Base-by-base conservation (phyloP, 495 filamentous ascomycete genomes). In the Apodospora peruviana region DNA sequence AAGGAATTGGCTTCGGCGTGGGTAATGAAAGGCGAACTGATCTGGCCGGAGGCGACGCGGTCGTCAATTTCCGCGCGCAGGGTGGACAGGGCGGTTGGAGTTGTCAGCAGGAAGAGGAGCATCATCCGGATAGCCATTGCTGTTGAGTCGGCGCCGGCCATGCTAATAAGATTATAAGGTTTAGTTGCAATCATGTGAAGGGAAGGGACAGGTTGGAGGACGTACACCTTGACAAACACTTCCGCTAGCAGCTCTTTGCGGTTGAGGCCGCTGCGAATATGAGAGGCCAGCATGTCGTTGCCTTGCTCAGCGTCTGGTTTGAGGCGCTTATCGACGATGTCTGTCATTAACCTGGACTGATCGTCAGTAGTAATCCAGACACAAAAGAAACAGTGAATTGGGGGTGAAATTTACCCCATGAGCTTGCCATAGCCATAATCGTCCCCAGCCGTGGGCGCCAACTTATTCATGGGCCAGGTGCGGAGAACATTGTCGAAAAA, bases 91-190 rank as follows among this genome's bases (percentile, higher is more conserved):
- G 71, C 65, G 0, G 43, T 34, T 0, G 70, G 67, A 38, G 74
- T 67, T 7, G 62, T 65, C 5, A 84, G 56, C 21, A 86, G 59
- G 49, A 76, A 74, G 19, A 73, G 55, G 40, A 86, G 60, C 27
- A 79, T 66, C 2, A 72, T 73, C 36, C 73, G 72, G 53, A 86
- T 72, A 9, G 76, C 69, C 0, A 78, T 79, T 0, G 79, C 75
- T 0, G 78, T 81, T 14, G 82, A 83, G 50, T 88, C 84, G 4
- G 80, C 76, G 14, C 82, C 82, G 1, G 83, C 84, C 4, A 84
- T 66, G 36, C 76, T 70, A 25, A 5, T 14, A 5, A 37, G 27
- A 7, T 7, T 14, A 14, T 32, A 7, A 32, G 27, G 7, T n/a
- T n/a, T n/a, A 32, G 27, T 32, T 7, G 7, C 27, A 32, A 32